Percentiles rank a stretch among this genome's conserved stretches.
phyloP scores from a whole-genome alignment of 1,284 basidiomycete species.

The Ganoderma lucidum region DNA sequence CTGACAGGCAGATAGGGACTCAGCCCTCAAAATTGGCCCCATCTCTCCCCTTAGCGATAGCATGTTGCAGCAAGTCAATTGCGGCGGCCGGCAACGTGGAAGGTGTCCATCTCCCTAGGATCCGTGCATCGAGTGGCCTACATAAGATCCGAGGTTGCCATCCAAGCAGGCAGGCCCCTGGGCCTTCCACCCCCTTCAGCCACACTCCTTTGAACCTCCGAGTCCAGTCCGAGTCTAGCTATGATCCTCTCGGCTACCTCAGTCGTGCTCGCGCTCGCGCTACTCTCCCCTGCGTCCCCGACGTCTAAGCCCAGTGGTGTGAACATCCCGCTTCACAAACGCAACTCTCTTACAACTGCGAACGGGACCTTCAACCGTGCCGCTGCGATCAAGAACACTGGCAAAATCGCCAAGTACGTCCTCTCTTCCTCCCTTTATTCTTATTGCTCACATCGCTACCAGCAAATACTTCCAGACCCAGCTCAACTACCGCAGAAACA shows the following conservation, averaged over 20 bases:
- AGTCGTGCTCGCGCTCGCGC: constrained; percentile 24
- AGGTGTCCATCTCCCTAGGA: neutral
- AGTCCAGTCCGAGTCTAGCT: neutral
- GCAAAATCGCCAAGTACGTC: constrained; percentile 27
- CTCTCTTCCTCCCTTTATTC: neutral
- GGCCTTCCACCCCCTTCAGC: neutral
- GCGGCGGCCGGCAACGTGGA: neutral
- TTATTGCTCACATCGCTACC: neutral
- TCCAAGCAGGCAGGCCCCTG: neutral
- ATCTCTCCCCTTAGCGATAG: neutral
- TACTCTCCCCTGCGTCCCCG: constrained; percentile 23
- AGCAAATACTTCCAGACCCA: constrained; percentile 6
- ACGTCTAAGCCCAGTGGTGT: constrained; percentile 12
- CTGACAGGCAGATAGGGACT: neutral
- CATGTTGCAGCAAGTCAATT: neutral
- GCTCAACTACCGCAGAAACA: constrained; percentile 28
- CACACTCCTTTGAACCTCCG: constrained; percentile 1
- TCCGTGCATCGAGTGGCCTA: neutral
- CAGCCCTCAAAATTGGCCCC: neutral
- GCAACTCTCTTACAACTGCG: constrained; percentile 24
- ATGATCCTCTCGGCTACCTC: constrained; percentile 30
- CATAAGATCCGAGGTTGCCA: neutral
- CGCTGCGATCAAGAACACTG: constrained; percentile 19
- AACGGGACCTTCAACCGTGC: constrained; percentile 33
- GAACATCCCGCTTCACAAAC: constrained; percentile 28